Conservation (phyloP, 2,329 filamentous ascomycete species). For the Aureobasidium sp. region DNA sequence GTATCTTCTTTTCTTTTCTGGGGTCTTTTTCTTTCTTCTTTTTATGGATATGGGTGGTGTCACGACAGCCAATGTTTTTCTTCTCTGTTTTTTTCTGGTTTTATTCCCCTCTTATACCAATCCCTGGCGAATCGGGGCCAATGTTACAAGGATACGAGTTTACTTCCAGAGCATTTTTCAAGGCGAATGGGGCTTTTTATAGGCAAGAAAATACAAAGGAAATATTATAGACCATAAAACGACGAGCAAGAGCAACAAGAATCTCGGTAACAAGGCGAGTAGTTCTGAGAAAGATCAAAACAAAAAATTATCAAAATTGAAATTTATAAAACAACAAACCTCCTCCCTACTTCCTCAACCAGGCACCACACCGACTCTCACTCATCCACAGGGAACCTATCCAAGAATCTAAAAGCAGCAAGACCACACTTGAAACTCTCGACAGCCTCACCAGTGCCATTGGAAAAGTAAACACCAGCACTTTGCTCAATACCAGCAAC, state of each 20-base stretch:
- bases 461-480: constrained; percentile 20
- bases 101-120: not conserved
- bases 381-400: constrained; percentile 54
- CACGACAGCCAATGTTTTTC: not conserved
- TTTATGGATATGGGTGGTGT: not conserved
- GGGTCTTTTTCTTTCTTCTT: not conserved
- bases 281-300: too few relatives aligned
- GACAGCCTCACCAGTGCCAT: not conserved
- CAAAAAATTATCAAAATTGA: too few relatives aligned
- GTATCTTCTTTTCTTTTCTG: not conserved
- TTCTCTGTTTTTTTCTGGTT: not conserved
- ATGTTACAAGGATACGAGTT: not conserved
- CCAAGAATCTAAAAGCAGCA: constrained; percentile 58
- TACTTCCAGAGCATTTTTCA: not conserved
- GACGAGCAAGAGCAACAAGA: too few relatives aligned
- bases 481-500: not conserved
- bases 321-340: too few relatives aligned
- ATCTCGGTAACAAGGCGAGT: too few relatives aligned
- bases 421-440: constrained; percentile 38
- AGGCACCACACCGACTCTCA: not conserved
- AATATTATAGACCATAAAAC: too few relatives aligned
- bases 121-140: not conserved
- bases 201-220: not conserved
- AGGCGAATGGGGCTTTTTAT: not conserved
- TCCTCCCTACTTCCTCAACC: too few relatives aligned